These are phyloP conservation scores for Mediolabrus comicus DNA, from an alignment of 108 stramenopile species.

Conservation along the genomic window DNA sequence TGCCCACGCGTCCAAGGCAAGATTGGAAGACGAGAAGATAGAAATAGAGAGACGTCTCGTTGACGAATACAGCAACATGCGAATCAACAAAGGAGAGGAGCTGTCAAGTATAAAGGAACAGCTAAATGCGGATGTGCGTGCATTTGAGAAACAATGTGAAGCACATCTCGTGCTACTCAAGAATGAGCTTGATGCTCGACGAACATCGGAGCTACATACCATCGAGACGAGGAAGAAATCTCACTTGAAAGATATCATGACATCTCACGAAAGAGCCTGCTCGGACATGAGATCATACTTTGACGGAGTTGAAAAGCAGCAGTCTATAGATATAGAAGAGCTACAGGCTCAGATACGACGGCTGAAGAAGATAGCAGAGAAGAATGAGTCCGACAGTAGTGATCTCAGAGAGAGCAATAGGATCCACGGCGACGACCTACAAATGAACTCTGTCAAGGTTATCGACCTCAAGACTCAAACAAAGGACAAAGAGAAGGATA, in stretches of 20 bases:
- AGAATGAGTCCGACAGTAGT: constrained; percentile 15
- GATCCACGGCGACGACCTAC: constrained; percentile 18
- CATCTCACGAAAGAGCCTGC: constrained; percentile 18
- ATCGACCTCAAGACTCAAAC: constrained; percentile 22
- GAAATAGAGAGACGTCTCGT: constrained; percentile 11
- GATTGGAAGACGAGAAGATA: constrained; percentile 6
- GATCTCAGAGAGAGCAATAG: constrained; percentile 21
- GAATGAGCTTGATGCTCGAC: constrained; percentile 16
- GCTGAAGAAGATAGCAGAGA: constrained; percentile 33
- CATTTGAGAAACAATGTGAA: constrained; percentile 23
- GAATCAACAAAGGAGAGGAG: constrained; percentile 10
- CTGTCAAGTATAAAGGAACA: constrained; percentile 6
- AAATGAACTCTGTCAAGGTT: constrained; percentile 21
- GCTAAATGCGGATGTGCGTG: constrained; percentile 16
- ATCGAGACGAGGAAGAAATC: constrained; percentile 24
- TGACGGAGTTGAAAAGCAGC: constrained; percentile 28
- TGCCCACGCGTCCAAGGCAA: not conserved
- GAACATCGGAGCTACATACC: constrained; percentile 19
- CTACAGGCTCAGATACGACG: constrained; percentile 32
- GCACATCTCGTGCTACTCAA: constrained; percentile 19
- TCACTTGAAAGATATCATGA: constrained; percentile 26
- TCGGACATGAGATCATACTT: constrained; percentile 30
- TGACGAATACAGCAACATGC: constrained; percentile 9
- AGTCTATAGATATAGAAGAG: constrained; percentile 41
- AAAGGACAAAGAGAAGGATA: constrained; percentile 42